These are phyloP conservation scores for Suillus occidentalis DNA, from an alignment of 768 basidiomycete genomes.

Conservation along the genomic window DNA sequence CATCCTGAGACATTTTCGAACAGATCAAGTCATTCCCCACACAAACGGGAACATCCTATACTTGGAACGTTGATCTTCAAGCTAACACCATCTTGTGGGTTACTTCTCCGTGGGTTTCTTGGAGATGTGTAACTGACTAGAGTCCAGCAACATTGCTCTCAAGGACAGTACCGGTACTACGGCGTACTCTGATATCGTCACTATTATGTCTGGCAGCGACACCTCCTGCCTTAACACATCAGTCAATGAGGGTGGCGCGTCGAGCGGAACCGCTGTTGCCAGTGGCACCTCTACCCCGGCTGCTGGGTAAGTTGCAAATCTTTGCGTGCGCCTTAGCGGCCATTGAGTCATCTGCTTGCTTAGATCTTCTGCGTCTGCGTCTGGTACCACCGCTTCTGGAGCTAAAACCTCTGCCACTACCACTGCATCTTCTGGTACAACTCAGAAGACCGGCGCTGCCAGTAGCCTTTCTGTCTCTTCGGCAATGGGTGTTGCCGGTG, in stretches of 20 bases:
- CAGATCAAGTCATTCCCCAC: slow-evolving; percentile 57
- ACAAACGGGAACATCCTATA: slow-evolving; percentile 41
- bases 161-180: slow-evolving; percentile 58
- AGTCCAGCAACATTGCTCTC: slow-evolving; percentile 48
- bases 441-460: slow-evolving; percentile 33
- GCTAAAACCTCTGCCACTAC: slow-evolving; percentile 16
- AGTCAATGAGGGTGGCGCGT: slow-evolving; percentile 15
- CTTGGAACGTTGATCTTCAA: slow-evolving; percentile 56
- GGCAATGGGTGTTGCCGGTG: slow-evolving; percentile 44
- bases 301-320: background rate
- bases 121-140: background rate
- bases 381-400: slow-evolving; percentile 18
- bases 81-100: slow-evolving; percentile 50
- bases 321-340: background rate
- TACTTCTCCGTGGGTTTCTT: background rate
- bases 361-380: slow-evolving; percentile 16
- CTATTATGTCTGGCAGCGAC: slow-evolving; percentile 38
- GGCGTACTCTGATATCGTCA: slow-evolving; percentile 54
- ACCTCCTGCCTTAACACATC: slow-evolving; percentile 29
- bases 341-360: slow-evolving; percentile 3
- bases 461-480: slow-evolving; percentile 29
- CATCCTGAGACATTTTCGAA: slow-evolving; percentile 15
- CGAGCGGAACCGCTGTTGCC: slow-evolving; percentile 4
- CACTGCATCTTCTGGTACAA: slow-evolving; percentile 16
- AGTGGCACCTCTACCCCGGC: slow-evolving; percentile 9